These are phyloP conservation scores for Ophiostoma tasmaniense DNA, from an alignment of 2,329 filamentous ascomycete genomes.

Conservation along the genomic window DNA sequence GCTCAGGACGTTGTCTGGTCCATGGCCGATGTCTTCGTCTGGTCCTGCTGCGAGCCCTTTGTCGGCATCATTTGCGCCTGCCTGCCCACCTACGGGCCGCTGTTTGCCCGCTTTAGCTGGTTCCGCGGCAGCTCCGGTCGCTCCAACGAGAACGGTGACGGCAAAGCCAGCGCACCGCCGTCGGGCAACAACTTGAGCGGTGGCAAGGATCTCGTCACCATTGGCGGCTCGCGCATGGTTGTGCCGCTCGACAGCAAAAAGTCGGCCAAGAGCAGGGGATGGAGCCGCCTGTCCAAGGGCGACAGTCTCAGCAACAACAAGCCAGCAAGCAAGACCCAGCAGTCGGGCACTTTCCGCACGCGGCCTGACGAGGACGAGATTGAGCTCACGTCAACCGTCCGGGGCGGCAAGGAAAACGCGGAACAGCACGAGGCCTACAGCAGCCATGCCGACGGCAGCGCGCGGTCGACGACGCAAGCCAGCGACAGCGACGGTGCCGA, in stretches of 20 bases:
- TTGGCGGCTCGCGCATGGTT: neutral
- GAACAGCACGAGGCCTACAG: neutral
- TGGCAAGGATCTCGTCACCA: neutral
- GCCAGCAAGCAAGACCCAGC: neutral
- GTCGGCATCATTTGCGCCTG: constrained; percentile 1
- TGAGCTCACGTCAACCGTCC: neutral
- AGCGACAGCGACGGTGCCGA: neutral
- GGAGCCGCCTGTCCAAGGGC: neutral
- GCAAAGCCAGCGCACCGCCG: neutral
- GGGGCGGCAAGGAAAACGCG: neutral
- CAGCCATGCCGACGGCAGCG: neutral
- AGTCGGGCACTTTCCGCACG: neutral
- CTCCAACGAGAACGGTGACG: neutral
- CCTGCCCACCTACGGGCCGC: neutral
- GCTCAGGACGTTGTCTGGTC: neutral
- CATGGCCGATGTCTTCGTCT: neutral
- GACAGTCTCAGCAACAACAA: neutral
- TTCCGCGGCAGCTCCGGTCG: neutral
- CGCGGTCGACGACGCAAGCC: neutral
- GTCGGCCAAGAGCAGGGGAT: neutral
- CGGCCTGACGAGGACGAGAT: neutral
- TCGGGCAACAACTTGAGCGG: neutral
- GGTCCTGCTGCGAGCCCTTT: constrained; percentile 1
- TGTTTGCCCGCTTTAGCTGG: neutral
- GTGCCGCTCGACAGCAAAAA: neutral